These are phyloP conservation scores for Coemansia sp. DNA, from an alignment of 192 early-diverging fungal species.

Conservation along the genomic window DNA sequence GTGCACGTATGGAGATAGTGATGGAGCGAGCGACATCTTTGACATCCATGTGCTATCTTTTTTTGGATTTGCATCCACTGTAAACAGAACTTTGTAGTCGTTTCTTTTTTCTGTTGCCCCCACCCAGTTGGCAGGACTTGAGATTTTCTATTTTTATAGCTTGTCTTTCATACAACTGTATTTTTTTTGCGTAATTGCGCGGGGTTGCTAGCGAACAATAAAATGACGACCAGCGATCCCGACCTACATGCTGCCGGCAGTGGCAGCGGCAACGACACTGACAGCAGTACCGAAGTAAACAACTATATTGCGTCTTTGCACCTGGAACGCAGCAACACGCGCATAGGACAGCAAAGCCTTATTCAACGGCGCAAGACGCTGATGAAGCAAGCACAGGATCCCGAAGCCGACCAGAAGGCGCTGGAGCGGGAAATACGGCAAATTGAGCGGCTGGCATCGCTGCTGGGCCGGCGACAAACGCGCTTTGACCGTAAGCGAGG, in stretches of 20 bases:
- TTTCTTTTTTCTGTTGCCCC: no score
- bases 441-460: constrained; percentile 43
- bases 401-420: constrained; percentile 44
- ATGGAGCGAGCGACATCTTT: no score
- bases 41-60: no score
- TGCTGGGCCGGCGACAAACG: constrained; percentile 46
- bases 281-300: constrained; percentile 18
- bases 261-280: constrained; percentile 2
- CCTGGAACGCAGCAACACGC: constrained; percentile 44
- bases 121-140: no score
- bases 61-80: no score
- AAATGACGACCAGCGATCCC: constrained; percentile 8
- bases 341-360: not conserved
- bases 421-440: constrained; percentile 49
- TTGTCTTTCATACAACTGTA: no score
- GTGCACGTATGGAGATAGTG: no score
- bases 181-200: no score
- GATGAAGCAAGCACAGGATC: constrained; percentile 43
- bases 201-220: not conserved
- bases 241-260: not conserved
- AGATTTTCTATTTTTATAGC: constrained; percentile 5
- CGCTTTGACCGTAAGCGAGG: constrained; percentile 34
- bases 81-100: no score
- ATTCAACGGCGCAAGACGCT: constrained; percentile 45
- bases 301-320: constrained; percentile 42